Evolutionary conservation across 352 stramenopile species (phyloP).

Genomic region (Phytophthora melonis): DNA sequence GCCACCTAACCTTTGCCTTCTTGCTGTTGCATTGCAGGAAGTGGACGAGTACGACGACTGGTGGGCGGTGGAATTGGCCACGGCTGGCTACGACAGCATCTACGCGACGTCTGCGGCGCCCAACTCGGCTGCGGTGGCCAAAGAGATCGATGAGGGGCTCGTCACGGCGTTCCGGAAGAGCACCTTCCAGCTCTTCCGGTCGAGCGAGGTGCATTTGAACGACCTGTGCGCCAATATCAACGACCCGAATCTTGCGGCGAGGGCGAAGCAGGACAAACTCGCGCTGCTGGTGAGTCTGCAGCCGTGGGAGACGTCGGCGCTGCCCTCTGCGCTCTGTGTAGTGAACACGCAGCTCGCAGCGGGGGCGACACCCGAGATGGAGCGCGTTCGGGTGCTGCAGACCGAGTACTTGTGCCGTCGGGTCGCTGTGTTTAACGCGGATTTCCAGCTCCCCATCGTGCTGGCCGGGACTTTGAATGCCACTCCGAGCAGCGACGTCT

Average conservation of each 20-base stretch:
- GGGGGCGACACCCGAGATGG: conserved; percentile 39
- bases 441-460: conserved; percentile 87
- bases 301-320: conserved; percentile 77
- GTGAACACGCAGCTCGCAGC: conserved; percentile 59
- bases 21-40: conserved; percentile 47
- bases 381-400: conserved; percentile 76
- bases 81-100: conserved; percentile 85
- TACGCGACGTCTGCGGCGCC: conserved; percentile 40
- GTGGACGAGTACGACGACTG: conserved; percentile 91
- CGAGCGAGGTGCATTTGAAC: conserved; percentile 68
- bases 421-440: conserved; percentile 79
- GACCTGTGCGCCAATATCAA: conserved; percentile 48
- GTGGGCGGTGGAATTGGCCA: conserved; percentile 74
- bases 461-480: conserved; percentile 87
- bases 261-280: conserved; percentile 73
- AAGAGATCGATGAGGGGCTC: conserved; percentile 67
- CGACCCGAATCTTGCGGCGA: conserved; percentile 56
- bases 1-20: background rate
- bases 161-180: conserved; percentile 81
- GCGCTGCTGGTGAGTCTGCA: conserved; percentile 81
- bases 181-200: conserved; percentile 84
- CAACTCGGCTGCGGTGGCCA: conserved; percentile 29
- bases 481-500: conserved; percentile 78
- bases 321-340: conserved; percentile 79
- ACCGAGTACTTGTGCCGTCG: conserved; percentile 70